Evolutionary conservation across 2,329 filamentous ascomycete genomes (phyloP).

Genomic region (Trichoderma sp.): DNA sequence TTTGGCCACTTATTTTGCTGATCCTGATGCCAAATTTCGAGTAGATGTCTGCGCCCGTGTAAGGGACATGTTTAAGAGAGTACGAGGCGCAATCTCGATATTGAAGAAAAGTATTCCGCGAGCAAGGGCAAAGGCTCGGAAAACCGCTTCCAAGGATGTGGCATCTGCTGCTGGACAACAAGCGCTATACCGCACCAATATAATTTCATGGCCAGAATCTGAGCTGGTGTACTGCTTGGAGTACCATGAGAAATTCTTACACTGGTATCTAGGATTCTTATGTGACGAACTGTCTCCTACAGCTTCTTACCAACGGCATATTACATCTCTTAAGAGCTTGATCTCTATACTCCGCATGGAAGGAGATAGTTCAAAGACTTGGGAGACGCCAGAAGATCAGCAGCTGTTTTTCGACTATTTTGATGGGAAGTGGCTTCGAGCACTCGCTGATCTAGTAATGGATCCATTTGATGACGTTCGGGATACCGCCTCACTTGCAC

Average conservation of each 20-base stretch:
- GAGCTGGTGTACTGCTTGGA: constrained; percentile 43
- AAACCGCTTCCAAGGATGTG: constrained; percentile 31
- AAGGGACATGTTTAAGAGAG: constrained; percentile 73
- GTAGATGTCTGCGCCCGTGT: constrained; percentile 76
- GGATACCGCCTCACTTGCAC: constrained; percentile 52
- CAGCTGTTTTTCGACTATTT: constrained; percentile 44
- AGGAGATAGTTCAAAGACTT: constrained; percentile 52
- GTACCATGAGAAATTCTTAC: constrained; percentile 65
- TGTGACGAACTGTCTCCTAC: constrained; percentile 74
- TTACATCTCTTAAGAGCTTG: constrained; percentile 74
- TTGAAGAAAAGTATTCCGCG: constrained; percentile 49
- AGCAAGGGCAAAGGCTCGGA: constrained; percentile 38
- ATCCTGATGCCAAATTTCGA: constrained; percentile 83
- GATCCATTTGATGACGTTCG: constrained; percentile 95
- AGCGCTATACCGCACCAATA: constrained; percentile 42
- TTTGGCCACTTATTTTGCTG: constrained; percentile 73
- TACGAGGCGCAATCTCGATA: constrained; percentile 65
- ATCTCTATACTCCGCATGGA: constrained; percentile 68
- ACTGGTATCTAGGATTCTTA: constrained; percentile 74
- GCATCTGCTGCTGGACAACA: constrained; percentile 28
- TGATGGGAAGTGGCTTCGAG: constrained; percentile 56
- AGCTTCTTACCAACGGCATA: constrained; percentile 87
- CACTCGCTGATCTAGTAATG: constrained; percentile 76
- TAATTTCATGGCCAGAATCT: constrained; percentile 41
- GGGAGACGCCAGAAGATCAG: constrained; percentile 43